These are phyloP conservation scores for Pestalotiopsis sp. DNA, from an alignment of 2,329 filamentous ascomycete genomes.

Conservation along the genomic window DNA sequence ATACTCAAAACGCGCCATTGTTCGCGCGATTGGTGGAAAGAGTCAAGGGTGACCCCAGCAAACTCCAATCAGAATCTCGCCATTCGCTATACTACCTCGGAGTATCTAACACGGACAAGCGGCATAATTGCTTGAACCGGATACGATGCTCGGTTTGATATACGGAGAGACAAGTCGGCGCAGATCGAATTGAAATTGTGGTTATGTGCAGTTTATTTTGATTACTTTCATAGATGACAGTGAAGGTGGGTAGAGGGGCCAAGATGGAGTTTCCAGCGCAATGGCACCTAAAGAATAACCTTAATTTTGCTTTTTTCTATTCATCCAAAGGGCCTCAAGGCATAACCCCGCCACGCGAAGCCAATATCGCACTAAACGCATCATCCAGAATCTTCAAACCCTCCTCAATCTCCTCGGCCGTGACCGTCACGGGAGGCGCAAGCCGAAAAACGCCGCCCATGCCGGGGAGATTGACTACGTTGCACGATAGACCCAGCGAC, in stretches of 20 bases:
- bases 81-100: neutral
- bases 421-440: slow-evolving; percentile 53
- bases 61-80: neutral
- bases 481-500: slow-evolving; percentile 50
- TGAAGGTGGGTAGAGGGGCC: no score
- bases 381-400: slow-evolving; percentile 54
- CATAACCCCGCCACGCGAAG: neutral
- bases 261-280: neutral
- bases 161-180: no score
- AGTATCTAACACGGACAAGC: no score
- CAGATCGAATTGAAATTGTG: no score
- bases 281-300: neutral
- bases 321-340: neutral
- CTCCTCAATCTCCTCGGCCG: slow-evolving; percentile 44
- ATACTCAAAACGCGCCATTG: neutral
- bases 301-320: neutral
- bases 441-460: slow-evolving; percentile 55
- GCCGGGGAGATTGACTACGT: slow-evolving; percentile 48
- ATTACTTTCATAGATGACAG: no score
- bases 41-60: neutral
- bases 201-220: no score
- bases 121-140: no score
- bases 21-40: neutral
- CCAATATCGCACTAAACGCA: slow-evolving; percentile 36
- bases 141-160: no score